phyloP scores from a whole-genome alignment of 2,329 filamentous ascomycete species.

The Colletotrichum salicis region DNA sequence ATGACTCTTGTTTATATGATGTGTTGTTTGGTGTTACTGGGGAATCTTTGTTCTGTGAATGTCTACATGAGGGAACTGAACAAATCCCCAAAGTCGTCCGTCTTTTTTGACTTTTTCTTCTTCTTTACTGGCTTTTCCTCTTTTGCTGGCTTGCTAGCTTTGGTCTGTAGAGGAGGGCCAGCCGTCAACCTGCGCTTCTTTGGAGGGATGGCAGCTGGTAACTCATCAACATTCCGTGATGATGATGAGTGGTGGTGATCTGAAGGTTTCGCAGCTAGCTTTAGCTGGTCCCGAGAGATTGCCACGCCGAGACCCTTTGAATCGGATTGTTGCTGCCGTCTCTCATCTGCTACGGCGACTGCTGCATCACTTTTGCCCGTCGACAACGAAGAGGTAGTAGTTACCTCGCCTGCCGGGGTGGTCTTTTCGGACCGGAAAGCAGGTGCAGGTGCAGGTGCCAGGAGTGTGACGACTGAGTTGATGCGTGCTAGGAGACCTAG shows the following conservation, averaged over 20 bases:
- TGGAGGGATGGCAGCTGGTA: neutral
- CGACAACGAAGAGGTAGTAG: neutral
- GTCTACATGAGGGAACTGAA: slow-evolving; percentile 69
- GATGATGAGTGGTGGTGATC: neutral
- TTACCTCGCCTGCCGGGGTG: neutral
- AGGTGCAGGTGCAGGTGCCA: slow-evolving; percentile 40
- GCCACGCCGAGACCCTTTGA: slow-evolving; percentile 42
- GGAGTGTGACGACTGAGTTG: slow-evolving; percentile 53
- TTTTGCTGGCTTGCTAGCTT: neutral
- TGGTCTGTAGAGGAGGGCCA: neutral
- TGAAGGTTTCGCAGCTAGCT: neutral
- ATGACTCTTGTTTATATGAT: neutral
- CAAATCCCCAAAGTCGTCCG: slow-evolving; percentile 78
- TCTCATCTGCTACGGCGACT: neutral
- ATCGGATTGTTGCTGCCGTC: slow-evolving; percentile 34
- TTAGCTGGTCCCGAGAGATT: slow-evolving; percentile 42
- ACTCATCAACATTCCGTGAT: neutral
- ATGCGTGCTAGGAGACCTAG: slow-evolving; percentile 72
- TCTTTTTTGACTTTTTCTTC: slow-evolving; percentile 60
- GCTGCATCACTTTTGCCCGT: neutral
- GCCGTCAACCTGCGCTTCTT: slow-evolving; percentile 18
- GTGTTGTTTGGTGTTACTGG: neutral
- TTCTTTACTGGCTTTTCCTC: slow-evolving; percentile 44
- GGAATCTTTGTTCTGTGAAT: neutral
- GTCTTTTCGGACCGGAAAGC: neutral